Evolutionary conservation across 2,329 filamentous ascomycete species (phyloP), one percentile per base, ranked within the genome.

Genomic region (Fusarium aywerte): DNA sequence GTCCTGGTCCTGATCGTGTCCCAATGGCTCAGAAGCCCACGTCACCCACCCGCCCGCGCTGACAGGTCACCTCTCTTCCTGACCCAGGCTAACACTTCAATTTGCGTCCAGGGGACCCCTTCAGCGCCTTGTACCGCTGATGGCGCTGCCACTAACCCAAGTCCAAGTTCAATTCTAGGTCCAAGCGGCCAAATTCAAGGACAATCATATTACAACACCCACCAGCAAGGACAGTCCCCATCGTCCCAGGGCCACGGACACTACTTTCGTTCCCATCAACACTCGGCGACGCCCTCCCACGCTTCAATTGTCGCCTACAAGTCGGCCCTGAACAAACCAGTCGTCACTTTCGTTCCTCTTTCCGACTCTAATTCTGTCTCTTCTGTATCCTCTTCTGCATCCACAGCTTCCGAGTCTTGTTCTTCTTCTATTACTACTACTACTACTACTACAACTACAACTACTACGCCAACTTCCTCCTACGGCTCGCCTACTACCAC

Each of bases 41-140:
- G 70, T 71, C 70, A 73, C 69, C 70, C 70, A 67, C 70, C 65
- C 60, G 55, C 54, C 65, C 56, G 59, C 63, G 54, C 68, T 72
- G 70, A 73, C 70, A 72, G 67, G 66, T 60, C 64, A 58, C 38
- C 51, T 62, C 49, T 20, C 15, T 35, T 49, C 10, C 25, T 23
- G 10, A 35, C n/a, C 32, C 39, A 18, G 29, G 57, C 62, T 68
- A 64, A 66, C 68, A 72, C 56, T 18, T 61, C 68, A 68, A 60
- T 62, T 64, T 59, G 29, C 25, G 57, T 63, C 54, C 51, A 69
- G 63, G 58, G 55, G 39, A 47, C 54, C 54, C 45, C 67, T 59
- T 58, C 66, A 67, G 65, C 43, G 35, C 10, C 36, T 44, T 50
- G 49, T 44, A 20, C 53, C 38, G 12, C 48, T 49, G 9, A 47